Base-by-base conservation (phyloP, 805 yeast species). In the Suhomyces prunicola region DNA sequence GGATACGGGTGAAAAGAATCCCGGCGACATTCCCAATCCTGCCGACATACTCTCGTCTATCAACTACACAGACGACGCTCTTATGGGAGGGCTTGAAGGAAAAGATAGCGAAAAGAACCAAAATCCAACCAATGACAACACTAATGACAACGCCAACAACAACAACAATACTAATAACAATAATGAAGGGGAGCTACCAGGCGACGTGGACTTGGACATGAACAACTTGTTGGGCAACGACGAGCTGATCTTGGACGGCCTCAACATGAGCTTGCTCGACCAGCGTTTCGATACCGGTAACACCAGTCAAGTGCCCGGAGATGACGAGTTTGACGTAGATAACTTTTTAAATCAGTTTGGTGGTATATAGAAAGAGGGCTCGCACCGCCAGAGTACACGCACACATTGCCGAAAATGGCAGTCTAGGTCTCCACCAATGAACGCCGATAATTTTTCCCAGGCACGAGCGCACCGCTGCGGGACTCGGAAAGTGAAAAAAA, bases 251-350 rank as follows among this genome's bases (percentile, higher is more conserved):
- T 59, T 75, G 19, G 78, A 75, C 52, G 80, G 77, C 6, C 60
- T 75, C 44, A 72, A 74, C 53, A 73, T 73, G 77, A 67, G 69
- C 51, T 57, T 75, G 50, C 59, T 74, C 35, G 76, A 72, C 47
- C 70, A 65, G 48, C 72, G 68, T 6, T 62, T 57, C 27, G 74
- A 70, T 29, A 53, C 54, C 27, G 54, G 57, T 6, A 58, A 50
- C 27, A 65, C 60, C 12, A 60, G 52, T 12, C 61, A 59, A 15
- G 54, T 56, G 13, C 57, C 56, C n/a, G 59, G 54, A 19, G 76
- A 72, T 33, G 79, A 73, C 51, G 79, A 74, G 50, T 75, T 75
- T 59, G 79, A 75, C 54, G 80, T 75, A 36, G 80, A 75, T 49
- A 72, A 67, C 57, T 75, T 75, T 53, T 67, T 75, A 53, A 73